phyloP scores from a whole-genome alignment of 2,329 filamentous ascomycete genomes.

The Fusarium sp. region DNA sequence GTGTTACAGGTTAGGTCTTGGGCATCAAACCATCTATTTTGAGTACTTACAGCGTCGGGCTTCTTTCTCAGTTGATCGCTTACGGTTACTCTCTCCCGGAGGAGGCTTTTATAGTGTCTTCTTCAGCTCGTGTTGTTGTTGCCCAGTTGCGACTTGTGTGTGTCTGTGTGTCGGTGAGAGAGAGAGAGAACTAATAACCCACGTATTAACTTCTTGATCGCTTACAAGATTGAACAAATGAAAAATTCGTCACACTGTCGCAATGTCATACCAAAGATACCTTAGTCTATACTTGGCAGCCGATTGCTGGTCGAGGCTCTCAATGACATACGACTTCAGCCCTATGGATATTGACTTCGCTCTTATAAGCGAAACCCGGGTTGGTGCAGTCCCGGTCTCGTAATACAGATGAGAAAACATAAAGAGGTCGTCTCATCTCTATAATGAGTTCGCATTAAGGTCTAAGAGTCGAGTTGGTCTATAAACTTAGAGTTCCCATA shows the following conservation, averaged over 20 bases:
- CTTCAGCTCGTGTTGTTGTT: no score
- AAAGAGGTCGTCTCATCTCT: slow-evolving; percentile 24
- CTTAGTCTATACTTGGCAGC: neutral
- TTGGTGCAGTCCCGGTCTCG: slow-evolving; percentile 5
- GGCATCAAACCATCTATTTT: neutral
- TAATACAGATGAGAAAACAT: slow-evolving; percentile 28
- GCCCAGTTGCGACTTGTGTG: no score
- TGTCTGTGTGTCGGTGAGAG: no score
- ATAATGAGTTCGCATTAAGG: neutral
- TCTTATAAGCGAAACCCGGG: slow-evolving; percentile 3
- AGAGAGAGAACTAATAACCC: neutral
- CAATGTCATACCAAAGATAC: slow-evolving; percentile 10
- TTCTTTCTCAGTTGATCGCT: neutral
- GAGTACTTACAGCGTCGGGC: neutral
- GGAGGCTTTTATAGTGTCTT: no score
- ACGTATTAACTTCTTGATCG: neutral
- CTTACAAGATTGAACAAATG: neutral
- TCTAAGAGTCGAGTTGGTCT: neutral
- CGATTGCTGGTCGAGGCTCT: slow-evolving; percentile 5
- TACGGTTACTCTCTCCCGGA: neutral
- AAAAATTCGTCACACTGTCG: slow-evolving; percentile 10
- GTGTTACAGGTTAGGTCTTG: neutral
- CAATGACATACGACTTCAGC: slow-evolving; percentile 18
- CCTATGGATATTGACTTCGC: slow-evolving; percentile 13
- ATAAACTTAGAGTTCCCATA: neutral